Evolutionary conservation across 73 alveolate species (phyloP).

Genomic region (Paramecium primaurelia): DNA sequence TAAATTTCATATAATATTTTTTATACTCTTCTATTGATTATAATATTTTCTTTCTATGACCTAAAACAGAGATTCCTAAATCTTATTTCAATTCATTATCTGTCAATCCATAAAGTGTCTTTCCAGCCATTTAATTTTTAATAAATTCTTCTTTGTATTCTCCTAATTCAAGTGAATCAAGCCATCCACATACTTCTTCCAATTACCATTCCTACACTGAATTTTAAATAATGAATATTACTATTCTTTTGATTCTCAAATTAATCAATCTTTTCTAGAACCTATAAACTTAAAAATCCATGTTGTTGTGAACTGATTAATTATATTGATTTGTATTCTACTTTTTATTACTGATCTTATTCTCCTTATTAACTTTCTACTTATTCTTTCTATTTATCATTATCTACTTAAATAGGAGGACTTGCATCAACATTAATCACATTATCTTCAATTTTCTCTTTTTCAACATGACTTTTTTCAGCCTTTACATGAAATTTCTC

Average conservation of each 20-base stretch:
- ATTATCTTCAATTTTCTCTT: neutral
- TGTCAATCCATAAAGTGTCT: constrained; percentile 4
- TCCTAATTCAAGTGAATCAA: neutral
- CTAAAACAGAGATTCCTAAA: constrained; percentile 17
- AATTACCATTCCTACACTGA: constrained; percentile 38
- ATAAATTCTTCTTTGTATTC: neutral
- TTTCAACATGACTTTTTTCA: neutral
- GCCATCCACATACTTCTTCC: constrained; percentile 11
- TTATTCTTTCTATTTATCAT: neutral
- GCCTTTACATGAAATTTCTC: neutral
- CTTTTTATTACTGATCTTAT: neutral
- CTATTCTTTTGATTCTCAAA: neutral
- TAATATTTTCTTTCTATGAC: constrained; percentile 39
- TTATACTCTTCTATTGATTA: constrained; percentile 9
- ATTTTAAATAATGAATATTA: neutral
- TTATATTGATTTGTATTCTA: neutral
- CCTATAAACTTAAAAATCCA: neutral
- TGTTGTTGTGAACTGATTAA: neutral
- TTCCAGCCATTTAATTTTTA: constrained; percentile 21
- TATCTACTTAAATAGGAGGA: neutral
- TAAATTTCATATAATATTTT: constrained; percentile 34
- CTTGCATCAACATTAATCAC: neutral
- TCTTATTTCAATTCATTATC: constrained; percentile 24
- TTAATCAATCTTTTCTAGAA: neutral
- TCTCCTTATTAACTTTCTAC: neutral